Evolutionary conservation across 768 basidiomycete species (phyloP).

Genomic region (Boletus rubescentipes): DNA sequence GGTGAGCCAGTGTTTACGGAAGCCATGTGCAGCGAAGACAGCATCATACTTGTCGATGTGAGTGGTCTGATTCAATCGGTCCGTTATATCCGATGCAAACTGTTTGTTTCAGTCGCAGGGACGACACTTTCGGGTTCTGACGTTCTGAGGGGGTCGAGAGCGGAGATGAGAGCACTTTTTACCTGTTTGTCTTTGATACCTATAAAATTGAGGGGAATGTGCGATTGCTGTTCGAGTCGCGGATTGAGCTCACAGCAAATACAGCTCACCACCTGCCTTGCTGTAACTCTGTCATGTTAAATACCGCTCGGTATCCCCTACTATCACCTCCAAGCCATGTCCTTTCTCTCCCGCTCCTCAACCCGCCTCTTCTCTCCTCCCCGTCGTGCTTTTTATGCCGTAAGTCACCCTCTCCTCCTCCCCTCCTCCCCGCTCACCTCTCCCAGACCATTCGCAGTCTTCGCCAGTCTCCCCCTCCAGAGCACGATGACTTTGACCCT

Average conservation of each 20-base stretch:
- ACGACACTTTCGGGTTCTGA: slow-evolving; percentile 30
- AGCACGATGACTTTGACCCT: slow-evolving; percentile 27
- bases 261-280: slow-evolving; percentile 22
- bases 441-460: slow-evolving; percentile 32
- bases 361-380: slow-evolving; percentile 34
- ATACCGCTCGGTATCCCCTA: slow-evolving; percentile 5
- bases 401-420: slow-evolving; percentile 29
- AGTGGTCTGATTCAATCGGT: too few species aligned
- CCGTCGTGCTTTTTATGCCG: slow-evolving; percentile 55
- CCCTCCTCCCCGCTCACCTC: slow-evolving; percentile 14
- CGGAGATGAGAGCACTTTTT: not conserved
- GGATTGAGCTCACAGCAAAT: slow-evolving; percentile 29
- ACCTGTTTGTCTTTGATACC: not conserved
- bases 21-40: slow-evolving; percentile 59
- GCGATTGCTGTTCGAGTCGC: slow-evolving; percentile 25
- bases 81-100: not conserved
- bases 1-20: slow-evolving; percentile 18
- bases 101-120: slow-evolving; percentile 13
- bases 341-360: slow-evolving; percentile 10
- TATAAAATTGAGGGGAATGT: slow-evolving; percentile 21
- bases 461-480: slow-evolving; percentile 21
- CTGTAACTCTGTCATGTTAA: slow-evolving; percentile 23
- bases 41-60: slow-evolving; percentile 51
- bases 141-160: slow-evolving; percentile 26
- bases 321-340: slow-evolving; percentile 16